A percentile compares a stretch with the other conserved stretches of the same genome.
Evolutionary conservation across 306 rosid species (phyloP).

Genomic region (Senna siamea): DNA sequence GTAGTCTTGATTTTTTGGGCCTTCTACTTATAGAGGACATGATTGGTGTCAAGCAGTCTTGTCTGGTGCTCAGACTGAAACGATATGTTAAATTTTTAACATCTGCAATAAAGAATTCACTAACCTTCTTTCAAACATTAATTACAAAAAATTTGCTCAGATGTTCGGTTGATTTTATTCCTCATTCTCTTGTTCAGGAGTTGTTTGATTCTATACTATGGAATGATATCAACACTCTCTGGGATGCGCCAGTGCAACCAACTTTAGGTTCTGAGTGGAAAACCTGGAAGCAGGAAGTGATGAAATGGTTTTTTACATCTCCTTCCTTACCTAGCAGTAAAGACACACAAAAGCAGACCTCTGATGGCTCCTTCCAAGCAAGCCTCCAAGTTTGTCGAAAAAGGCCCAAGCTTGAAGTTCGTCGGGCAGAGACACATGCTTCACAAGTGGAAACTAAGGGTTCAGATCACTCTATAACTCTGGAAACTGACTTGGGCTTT

Average conservation of each 20-base stretch:
- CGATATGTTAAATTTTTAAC: constrained; percentile 24
- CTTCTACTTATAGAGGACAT: constrained; percentile 5
- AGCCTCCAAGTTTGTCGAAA: constrained; percentile 77
- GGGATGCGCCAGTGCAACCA: constrained; percentile 61
- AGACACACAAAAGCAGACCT: constrained; percentile 54
- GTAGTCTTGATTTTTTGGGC: not conserved
- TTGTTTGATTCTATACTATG: constrained; percentile 80
- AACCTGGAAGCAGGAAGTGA: constrained; percentile 93
- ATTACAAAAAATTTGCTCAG: constrained; percentile 12
- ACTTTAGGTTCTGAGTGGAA: constrained; percentile 90
- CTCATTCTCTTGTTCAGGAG: constrained; percentile 64
- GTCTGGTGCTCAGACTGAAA: constrained; percentile 25
- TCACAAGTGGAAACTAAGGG: constrained; percentile 60
- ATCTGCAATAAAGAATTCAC: constrained; percentile 30
- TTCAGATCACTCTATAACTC: constrained; percentile 59
- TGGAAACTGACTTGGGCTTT: constrained; percentile 70
- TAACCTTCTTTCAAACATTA: constrained; percentile 21
- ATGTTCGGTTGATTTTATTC: constrained; percentile 40
- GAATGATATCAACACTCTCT: constrained; percentile 74
- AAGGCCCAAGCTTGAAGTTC: constrained; percentile 97
- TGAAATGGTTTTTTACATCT: constrained; percentile 81
- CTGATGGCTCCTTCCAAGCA: constrained; percentile 57
- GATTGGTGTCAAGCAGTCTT: constrained; percentile 6
- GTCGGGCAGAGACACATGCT: constrained; percentile 91
- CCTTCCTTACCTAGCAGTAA: constrained; percentile 54